Conservation (phyloP, 257 asterid species). For the Marsdenia floribunda region DNA sequence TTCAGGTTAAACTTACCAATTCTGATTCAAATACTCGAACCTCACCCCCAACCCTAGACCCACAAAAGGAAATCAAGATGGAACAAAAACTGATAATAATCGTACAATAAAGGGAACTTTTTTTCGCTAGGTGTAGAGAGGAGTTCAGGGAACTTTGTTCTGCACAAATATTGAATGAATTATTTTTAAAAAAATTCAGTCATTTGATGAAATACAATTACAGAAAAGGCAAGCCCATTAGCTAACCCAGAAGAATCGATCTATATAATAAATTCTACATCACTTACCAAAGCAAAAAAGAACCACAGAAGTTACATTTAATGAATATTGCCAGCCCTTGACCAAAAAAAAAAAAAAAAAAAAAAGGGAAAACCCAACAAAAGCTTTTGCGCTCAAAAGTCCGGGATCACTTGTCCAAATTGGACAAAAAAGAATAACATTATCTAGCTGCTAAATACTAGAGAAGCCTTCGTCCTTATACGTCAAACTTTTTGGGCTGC, state of each 20-base stretch:
- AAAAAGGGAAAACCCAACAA: background rate
- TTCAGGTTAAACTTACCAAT: too few relatives aligned
- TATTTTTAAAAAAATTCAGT: conserved; percentile 11
- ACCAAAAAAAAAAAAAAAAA: conserved; percentile 2
- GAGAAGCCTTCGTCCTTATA: conserved; percentile 9
- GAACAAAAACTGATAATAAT: background rate
- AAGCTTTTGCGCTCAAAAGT: background rate
- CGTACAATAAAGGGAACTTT: background rate
- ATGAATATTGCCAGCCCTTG: conserved; percentile 17
- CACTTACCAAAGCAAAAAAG: conserved; percentile 13
- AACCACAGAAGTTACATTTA: conserved; percentile 21
- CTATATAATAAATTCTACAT: background rate
- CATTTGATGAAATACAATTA: conserved; percentile 17
- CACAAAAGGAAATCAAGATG: background rate
- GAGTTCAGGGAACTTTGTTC: background rate
- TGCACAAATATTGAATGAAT: conserved; percentile 1
- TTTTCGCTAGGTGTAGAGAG: background rate
- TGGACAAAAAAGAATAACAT: conserved; percentile 19
- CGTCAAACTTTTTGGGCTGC: conserved; percentile 24
- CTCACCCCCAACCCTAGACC: background rate
- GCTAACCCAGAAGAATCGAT: conserved; percentile 33
- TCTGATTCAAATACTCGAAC: too few relatives aligned
- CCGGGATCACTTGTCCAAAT: conserved; percentile 8
- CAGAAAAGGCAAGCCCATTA: conserved; percentile 10
- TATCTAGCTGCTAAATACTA: background rate